Conservation (phyloP, 2,329 filamentous ascomycete species). For the Dactylellina drechsleri region DNA sequence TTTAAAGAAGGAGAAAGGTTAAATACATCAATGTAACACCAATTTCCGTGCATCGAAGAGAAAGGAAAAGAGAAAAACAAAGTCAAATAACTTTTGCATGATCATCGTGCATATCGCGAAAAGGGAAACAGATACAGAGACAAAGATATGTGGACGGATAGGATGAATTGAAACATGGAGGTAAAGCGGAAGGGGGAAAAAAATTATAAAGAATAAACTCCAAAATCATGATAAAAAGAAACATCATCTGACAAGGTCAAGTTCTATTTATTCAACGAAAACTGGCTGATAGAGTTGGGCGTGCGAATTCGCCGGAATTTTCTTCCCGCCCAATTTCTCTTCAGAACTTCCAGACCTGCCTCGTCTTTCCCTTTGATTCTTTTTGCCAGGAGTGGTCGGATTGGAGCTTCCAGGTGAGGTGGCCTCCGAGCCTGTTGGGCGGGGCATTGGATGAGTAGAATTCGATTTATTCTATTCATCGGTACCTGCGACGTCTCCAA, state of each 20-base stretch:
- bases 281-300: not conserved
- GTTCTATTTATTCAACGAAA: not conserved
- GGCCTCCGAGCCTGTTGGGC: not conserved
- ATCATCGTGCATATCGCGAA: not conserved
- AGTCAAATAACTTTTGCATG: not conserved
- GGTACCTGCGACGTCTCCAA: constrained; percentile 45
- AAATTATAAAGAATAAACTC: not conserved
- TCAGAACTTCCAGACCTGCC: no score
- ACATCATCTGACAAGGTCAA: not conserved
- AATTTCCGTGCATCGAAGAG: constrained; percentile 36
- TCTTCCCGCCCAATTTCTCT: no score
- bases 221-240: constrained; percentile 1
- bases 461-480: constrained; percentile 37
- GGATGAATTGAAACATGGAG: constrained; percentile 3
- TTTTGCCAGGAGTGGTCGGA: no score
- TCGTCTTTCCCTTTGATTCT: no score
- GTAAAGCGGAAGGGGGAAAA: not conserved
- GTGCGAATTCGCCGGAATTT: not conserved
- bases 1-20: constrained; percentile 24
- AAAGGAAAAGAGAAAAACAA: constrained; percentile 3
- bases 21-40: constrained; percentile 52
- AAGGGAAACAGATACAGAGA: not conserved
- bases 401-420: not conserved
- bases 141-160: not conserved
- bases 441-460: not conserved